Base-by-base conservation (phyloP, 1,284 basidiomycete species). In the Heterobasidion occidentale region DNA sequence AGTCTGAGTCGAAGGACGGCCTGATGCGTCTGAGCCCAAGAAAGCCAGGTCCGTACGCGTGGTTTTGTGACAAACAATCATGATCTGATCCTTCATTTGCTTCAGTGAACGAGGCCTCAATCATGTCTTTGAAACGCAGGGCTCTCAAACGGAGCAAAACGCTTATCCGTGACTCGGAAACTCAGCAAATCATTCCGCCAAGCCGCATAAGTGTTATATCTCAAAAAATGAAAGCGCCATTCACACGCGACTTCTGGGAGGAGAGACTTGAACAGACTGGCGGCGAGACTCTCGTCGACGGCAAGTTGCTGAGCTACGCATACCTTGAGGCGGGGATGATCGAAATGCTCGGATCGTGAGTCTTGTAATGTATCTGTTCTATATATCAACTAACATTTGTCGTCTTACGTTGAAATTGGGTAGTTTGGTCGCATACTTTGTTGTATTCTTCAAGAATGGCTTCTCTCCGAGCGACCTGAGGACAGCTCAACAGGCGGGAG, bases 261-360 rank as follows among this genome's bases (percentile, higher is more conserved):
- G 82, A 86, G 35, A 60, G 69, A 3, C 63, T 84, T 44, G 82
- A 85, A 62, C 58, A 67, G 11, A 71, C 74, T 0, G 83, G 86
- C 20, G 72, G 75, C 48, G 84, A 87, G 66, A 77, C 72, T 0
- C 70, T 87, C 27, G 84, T 87, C 15, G 84, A 87, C 60, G 62
- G 61, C 19, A 82, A 79, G 62, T 67, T 87, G 48, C 71, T 87
- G n/a, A 84, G 83, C 62, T 87, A 87, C 63, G 74, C 84, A 5
- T 86, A 87, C 63, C 65, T 87, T 44, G 83, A 86, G 62, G 79
- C 80, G 17, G 84, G 84, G n/a, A 58, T 84, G 45, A 81, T 85
- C 51, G 80, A 84, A 65, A 75, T 73, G 55, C 46, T 81, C 35
- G 79, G 71, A 56, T 71, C 72, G 77, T 82, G 63, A 65, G 80